phyloP scores from a whole-genome alignment of 1,284 basidiomycete genomes.

The Tausonia pullulans region DNA sequence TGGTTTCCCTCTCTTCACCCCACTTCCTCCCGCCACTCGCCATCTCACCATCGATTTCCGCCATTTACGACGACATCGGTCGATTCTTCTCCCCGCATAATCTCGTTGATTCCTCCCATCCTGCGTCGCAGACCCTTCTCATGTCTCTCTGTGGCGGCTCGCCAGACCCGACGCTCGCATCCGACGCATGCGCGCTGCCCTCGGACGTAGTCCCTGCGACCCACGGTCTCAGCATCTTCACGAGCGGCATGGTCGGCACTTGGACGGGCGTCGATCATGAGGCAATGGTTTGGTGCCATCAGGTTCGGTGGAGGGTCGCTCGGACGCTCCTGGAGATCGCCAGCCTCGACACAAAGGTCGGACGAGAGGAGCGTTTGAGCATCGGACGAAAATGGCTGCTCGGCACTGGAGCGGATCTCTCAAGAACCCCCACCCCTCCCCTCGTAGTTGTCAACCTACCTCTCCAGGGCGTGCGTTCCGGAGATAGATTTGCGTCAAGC shows the following conservation, averaged over 20 bases:
- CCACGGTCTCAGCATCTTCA: slow-evolving; percentile 67
- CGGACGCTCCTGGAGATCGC: slow-evolving; percentile 61
- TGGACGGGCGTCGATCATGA: slow-evolving; percentile 95
- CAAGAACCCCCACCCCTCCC: no score
- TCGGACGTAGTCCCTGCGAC: slow-evolving; percentile 15
- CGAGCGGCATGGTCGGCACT: slow-evolving; percentile 71
- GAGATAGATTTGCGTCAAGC: no score
- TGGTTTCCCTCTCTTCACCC: slow-evolving; percentile 92
- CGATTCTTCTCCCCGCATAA: slow-evolving; percentile 30
- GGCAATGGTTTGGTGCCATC: slow-evolving; percentile 98
- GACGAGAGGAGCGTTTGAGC: background rate
- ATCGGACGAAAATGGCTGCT: background rate
- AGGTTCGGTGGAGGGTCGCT: slow-evolving; percentile 81
- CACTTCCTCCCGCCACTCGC: slow-evolving; percentile 79
- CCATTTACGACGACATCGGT: slow-evolving; percentile 48
- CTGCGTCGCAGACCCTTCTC: slow-evolving; percentile 42
- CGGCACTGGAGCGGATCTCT: background rate
- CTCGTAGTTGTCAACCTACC: no score
- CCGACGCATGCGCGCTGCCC: slow-evolving; percentile 73
- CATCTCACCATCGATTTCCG: slow-evolving; percentile 59
- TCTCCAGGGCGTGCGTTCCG: no score
- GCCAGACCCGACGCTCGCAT: slow-evolving; percentile 83
- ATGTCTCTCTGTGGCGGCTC: slow-evolving; percentile 85
- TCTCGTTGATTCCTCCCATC: slow-evolving; percentile 38
- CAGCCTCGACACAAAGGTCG: slow-evolving; percentile 13